Base-by-base conservation (phyloP, 352 stramenopile genomes). In the Phytophthora pluvialis region DNA sequence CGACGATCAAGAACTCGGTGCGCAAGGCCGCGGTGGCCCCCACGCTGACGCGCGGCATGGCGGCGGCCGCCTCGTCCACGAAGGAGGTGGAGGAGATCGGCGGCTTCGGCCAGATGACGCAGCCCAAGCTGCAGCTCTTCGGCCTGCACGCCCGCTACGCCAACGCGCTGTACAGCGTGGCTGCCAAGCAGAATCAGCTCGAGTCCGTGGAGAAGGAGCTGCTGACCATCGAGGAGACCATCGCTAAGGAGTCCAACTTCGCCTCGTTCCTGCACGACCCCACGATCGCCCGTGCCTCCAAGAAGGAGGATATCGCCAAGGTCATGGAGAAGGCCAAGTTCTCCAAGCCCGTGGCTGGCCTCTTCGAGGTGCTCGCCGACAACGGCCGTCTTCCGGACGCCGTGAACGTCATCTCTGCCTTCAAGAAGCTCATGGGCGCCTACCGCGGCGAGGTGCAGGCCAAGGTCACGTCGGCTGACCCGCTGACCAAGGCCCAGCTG, bases 141-240 rank as follows among this genome's bases (percentile, higher is more conserved):
- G 97, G 97, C 29, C 75, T 98, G 42, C 90, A 96, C 72, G 96
- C 97, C 46, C 89, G 96, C 43, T 99, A 99, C 82, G 97, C 97
- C 64, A 99, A 98, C 72, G 97, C 97, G 36, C 88, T 98, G 18
- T 99, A 98, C 90, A 90, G 90, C 69, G 96, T 98, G 52, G 97
- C 96, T 32, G 96, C 92, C 66, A 93, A 93, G 77, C 77, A 91
- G 68, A 90, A 94, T 67, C 61, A 74, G 66, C 70, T 97, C 10
- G 85, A 94, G 13, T 67, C 80, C 0, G 89, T 97, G 38, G 89
- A 97, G 80, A 91, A 93, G 75, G 89, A 97, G 73, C 75, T 97
- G 7, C 94, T 98, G 73, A 77, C 57, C 25, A 82, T 95, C 57
- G 75, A 91, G 60, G 76, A 83, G 43, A 88, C 81, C 45, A 97